Evolutionary conservation across 139 green algal species (phyloP).

Genomic region (Coelastrella sp.): DNA sequence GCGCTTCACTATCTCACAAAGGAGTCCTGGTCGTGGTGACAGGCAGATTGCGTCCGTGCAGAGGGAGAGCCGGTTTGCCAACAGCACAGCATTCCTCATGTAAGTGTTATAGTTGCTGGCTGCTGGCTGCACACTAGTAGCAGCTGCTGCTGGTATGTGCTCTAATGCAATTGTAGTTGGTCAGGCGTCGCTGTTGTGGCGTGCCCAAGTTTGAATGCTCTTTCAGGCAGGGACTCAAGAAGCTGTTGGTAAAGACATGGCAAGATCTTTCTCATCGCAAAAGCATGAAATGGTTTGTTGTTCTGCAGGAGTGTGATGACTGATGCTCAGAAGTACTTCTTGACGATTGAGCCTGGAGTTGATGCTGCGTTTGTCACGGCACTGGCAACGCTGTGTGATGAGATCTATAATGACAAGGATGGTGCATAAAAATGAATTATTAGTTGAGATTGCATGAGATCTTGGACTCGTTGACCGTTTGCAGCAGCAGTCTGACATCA

Average conservation of each 20-base stretch:
- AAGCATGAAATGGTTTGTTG: neutral
- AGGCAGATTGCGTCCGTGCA: neutral
- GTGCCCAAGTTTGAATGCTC: neutral
- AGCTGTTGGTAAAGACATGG: neutral
- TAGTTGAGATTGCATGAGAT: too few species aligned
- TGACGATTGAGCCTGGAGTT: conserved; percentile 15
- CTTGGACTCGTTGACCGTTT: too few species aligned
- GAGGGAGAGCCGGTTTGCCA: conserved; percentile 23
- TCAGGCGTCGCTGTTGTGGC: neutral
- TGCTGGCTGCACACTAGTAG: neutral
- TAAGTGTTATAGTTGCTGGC: neutral
- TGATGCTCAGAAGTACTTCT: conserved; percentile 31
- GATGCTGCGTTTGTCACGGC: neutral
- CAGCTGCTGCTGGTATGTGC: neutral
- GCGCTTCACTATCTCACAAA: neutral
- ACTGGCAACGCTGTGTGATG: neutral
- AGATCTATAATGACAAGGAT: conserved; percentile 31
- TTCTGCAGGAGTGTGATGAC: conserved; percentile 12
- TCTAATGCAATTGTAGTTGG: neutral
- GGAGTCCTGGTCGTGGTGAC: neutral
- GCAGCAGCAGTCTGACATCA: too few species aligned
- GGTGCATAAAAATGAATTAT: neutral
- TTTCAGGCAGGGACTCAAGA: neutral
- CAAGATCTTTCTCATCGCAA: neutral
- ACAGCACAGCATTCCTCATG: conserved; percentile 23